These are phyloP conservation scores for Dryas integrifolia DNA, from an alignment of 331 rosid genomes.

Conservation along the genomic window DNA sequence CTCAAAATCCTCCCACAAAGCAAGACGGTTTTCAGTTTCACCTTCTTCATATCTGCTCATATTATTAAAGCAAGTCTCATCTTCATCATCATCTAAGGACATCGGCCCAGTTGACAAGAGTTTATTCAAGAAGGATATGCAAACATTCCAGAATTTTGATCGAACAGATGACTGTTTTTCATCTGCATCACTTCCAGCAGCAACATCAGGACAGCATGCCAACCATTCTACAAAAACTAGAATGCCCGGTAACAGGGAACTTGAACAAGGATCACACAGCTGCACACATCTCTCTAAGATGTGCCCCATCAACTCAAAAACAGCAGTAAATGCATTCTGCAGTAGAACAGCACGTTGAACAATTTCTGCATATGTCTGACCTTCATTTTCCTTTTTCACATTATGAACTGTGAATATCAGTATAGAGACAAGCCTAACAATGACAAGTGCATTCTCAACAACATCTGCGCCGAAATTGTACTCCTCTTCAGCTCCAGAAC, in stretches of 20 bases:
- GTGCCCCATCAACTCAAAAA: slow-evolving; percentile 75
- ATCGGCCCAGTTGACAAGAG: slow-evolving; percentile 52
- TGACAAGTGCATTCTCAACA: slow-evolving; percentile 61
- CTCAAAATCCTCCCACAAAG: slow-evolving; percentile 94
- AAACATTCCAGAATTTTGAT: slow-evolving; percentile 76
- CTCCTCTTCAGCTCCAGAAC: slow-evolving; percentile 68
- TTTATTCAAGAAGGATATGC: slow-evolving; percentile 68
- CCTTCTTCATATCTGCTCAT: slow-evolving; percentile 89
- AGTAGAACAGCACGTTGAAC: slow-evolving; percentile 82
- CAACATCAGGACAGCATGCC: slow-evolving; percentile 75
- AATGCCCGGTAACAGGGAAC: slow-evolving; percentile 83
- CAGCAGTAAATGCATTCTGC: slow-evolving; percentile 81
- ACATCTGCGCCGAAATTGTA: slow-evolving; percentile 62
- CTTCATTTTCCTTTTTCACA: slow-evolving; percentile 77
- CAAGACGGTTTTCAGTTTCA: slow-evolving; percentile 82
- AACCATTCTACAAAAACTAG: slow-evolving; percentile 91
- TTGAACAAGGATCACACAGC: slow-evolving; percentile 67
- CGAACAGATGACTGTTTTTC: slow-evolving; percentile 60
- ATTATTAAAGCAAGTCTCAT: slow-evolving; percentile 77
- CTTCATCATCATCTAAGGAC: slow-evolving; percentile 64
- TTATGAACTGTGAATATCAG: slow-evolving; percentile 70
- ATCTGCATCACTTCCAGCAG: slow-evolving; percentile 59
- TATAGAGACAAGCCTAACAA: slow-evolving; percentile 73
- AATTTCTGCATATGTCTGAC: slow-evolving; percentile 93
- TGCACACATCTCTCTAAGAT: slow-evolving; percentile 69